Conservation (phyloP, 345 rosid species). For the Citrus hindsii region DNA sequence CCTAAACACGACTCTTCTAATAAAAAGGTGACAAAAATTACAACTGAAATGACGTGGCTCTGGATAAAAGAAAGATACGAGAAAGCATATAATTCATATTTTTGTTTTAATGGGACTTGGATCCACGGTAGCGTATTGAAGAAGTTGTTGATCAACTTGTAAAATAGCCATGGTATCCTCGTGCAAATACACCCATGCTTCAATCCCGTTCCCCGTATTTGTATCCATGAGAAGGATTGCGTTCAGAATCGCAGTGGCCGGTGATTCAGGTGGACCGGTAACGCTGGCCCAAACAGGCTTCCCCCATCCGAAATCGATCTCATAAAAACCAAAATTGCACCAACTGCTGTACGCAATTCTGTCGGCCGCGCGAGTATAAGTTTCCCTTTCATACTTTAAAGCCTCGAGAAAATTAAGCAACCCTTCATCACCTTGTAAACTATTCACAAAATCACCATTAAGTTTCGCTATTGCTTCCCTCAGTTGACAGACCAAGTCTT, state of each 20-base stretch:
- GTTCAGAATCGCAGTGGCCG: no score
- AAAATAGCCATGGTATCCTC: conserved; percentile 20
- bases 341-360: conserved; percentile 23
- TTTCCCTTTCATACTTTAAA: conserved; percentile 6
- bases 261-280: neutral
- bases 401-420: neutral
- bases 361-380: neutral
- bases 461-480: conserved; percentile 10
- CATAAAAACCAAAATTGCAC: conserved; percentile 23
- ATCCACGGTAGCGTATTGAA: conserved; percentile 17
- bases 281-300: conserved; percentile 26
- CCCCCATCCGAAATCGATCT: conserved; percentile 37
- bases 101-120: conserved; percentile 4
- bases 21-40: no score
- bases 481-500: neutral
- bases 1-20: no score
- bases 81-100: no score
- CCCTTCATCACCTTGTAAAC: conserved; percentile 14
- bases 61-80: no score
- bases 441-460: conserved; percentile 17
- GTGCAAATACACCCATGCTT: conserved; percentile 25
- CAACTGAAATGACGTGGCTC: no score
- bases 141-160: conserved; percentile 9
- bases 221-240: conserved; percentile 10
- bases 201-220: conserved; percentile 18